Conservation (phyloP, 331 rosid genomes). For the Telfairia occidentalis region DNA sequence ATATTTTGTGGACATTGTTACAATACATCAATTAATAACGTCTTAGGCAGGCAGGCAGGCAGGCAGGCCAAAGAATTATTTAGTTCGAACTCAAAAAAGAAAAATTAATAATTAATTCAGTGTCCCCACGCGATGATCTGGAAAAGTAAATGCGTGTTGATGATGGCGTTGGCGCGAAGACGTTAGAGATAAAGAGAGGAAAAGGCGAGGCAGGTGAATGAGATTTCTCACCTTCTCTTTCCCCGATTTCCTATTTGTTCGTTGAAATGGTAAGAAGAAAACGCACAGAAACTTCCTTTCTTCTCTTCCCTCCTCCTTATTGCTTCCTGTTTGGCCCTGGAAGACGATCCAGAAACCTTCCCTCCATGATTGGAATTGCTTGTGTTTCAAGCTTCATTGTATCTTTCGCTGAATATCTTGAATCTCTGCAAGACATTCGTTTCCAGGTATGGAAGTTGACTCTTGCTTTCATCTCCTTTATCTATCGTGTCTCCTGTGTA, state of each 20-base stretch:
- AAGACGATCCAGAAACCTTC: not conserved
- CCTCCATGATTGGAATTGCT: not conserved
- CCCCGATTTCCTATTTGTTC: not conserved
- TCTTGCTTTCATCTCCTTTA: not conserved
- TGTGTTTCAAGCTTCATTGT: not conserved
- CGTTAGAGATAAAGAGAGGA: not conserved
- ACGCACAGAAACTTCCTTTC: not conserved
- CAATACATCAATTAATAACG: too few species aligned
- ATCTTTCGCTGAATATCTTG: not conserved
- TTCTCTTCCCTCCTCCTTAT: not conserved
- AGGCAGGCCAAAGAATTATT: too few species aligned
- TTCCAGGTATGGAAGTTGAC: not conserved
- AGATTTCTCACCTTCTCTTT: not conserved
- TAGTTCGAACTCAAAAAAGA: too few species aligned
- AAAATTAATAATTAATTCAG: not conserved
- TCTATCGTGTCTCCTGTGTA: not conserved
- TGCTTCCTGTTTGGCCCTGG: not conserved
- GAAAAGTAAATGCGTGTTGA: not conserved
- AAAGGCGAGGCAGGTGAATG: not conserved
- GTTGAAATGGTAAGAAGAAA: not conserved
- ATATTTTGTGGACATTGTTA: too few species aligned
- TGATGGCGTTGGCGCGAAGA: not conserved
- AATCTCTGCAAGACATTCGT: not conserved
- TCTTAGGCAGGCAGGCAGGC: too few species aligned
- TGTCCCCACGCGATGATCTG: not conserved